phyloP scores from a whole-genome alignment of 805 yeast species.

The Metschnikowia hibisci region DNA sequence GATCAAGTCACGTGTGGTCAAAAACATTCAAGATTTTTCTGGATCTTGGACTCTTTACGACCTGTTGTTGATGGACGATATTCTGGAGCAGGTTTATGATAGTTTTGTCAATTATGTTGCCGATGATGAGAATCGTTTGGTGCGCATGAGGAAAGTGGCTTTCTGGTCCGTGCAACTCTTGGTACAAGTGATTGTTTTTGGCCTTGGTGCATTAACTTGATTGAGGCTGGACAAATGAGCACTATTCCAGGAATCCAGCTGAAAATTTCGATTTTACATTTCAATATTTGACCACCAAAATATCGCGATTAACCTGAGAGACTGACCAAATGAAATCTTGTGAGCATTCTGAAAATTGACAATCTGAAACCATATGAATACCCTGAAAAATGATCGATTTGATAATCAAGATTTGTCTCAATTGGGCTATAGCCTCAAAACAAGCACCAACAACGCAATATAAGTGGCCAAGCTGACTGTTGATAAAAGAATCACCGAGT shows the following conservation, averaged over 20 bases:
- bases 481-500: slow-evolving; percentile 51
- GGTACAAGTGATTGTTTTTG: slow-evolving; percentile 76
- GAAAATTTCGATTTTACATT: too few species aligned
- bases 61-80: slow-evolving; percentile 83
- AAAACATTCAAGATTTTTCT: slow-evolving; percentile 76
- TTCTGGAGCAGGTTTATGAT: slow-evolving; percentile 84
- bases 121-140: slow-evolving; percentile 73
- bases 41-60: slow-evolving; percentile 98
- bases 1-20: slow-evolving; percentile 75
- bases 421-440: slow-evolving; percentile 36
- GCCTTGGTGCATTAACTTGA: slow-evolving; percentile 57
- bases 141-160: slow-evolving; percentile 77
- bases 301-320: too few species aligned
- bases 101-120: slow-evolving; percentile 85
- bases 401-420: too few species aligned
- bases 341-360: too few species aligned
- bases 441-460: slow-evolving; percentile 46
- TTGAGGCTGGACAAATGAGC: too few species aligned
- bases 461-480: slow-evolving; percentile 50
- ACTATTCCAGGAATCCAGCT: too few species aligned
- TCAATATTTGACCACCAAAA: too few species aligned
- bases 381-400: too few species aligned
- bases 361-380: too few species aligned
- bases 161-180: slow-evolving; percentile 89
- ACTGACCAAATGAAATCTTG: too few species aligned